Evolutionary conservation across 2,329 filamentous ascomycete species (phyloP), one percentile per base, ranked within the genome.

Genomic region (Cladosporium oxysporum): DNA sequence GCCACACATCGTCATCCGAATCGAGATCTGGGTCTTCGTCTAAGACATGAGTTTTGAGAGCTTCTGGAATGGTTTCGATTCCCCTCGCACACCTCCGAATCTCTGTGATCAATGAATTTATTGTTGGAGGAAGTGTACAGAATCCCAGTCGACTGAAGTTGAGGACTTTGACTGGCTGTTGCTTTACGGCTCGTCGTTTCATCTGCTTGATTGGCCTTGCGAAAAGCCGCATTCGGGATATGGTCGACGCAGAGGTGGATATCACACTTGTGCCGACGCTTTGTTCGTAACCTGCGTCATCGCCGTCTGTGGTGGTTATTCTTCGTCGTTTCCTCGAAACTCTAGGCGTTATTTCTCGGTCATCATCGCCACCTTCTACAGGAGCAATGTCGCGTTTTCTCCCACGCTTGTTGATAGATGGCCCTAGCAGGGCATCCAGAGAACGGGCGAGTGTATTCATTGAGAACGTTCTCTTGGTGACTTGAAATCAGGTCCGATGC

Each of bases 1-100:
- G 31, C 55, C 55, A 58, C 31, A 58, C 55, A 28, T 58, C 33
- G 33, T 58, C 55, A 11, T 58, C 55, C 18, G 55, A 33, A 21
- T 58, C 29, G 16, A 58, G 10, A 41, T 58, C 55, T 16, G 33
- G 55, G 29, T 58, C 55, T 21, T 28, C 8, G 10, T 58, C 21
- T 5, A 58, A 26, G 4, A 58, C 33, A 16, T 41, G n/a, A 8
- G 12, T 26, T 12, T 58, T 58, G 31, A 58, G 55, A 1, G 55
- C 33, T 26, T 14, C 31, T 23, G 55, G 55, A 23, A 58, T 58
- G 2, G 55, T 58, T 11, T 37, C 12, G 21, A 41, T 37, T 21
- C 55, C 55, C 21, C 37, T 58, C 31, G 55, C 33, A 23, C 31
- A 33, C 21, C 31, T 18, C 31, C 33, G 55, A 26, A 58, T 28